Evolutionary conservation across 108 stramenopile genomes (phyloP).

Genomic region (Pelagomonas calceolata): DNA sequence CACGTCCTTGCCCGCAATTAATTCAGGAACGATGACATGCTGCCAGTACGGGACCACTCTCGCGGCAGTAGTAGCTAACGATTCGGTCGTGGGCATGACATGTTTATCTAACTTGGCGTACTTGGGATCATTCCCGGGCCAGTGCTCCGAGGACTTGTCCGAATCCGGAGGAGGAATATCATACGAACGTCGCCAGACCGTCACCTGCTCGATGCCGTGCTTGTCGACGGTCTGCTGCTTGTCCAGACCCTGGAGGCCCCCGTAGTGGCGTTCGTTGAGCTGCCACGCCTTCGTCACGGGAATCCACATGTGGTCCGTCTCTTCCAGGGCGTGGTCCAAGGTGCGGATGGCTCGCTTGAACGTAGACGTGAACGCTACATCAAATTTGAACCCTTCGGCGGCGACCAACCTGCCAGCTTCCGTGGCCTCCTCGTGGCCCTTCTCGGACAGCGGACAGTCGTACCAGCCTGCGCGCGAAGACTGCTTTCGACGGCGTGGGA

Average conservation of each 20-base stretch:
- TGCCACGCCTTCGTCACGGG: slow-evolving; percentile 66
- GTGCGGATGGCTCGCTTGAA: slow-evolving; percentile 74
- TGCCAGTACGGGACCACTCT: slow-evolving; percentile 75
- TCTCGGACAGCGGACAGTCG: slow-evolving; percentile 75
- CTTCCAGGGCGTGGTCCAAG: slow-evolving; percentile 68
- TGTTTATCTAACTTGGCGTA: slow-evolving; percentile 39
- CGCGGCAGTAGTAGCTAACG: slow-evolving; percentile 68
- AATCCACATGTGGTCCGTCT: slow-evolving; percentile 68
- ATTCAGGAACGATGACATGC: slow-evolving; percentile 52
- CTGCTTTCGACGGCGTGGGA: too few species aligned
- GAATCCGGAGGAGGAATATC: slow-evolving; percentile 75
- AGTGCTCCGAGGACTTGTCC: slow-evolving; percentile 48
- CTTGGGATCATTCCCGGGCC: slow-evolving; percentile 71
- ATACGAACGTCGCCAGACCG: slow-evolving; percentile 75
- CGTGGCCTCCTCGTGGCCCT: slow-evolving; percentile 73
- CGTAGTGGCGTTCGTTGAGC: slow-evolving; percentile 83
- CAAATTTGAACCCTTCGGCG: slow-evolving; percentile 56
- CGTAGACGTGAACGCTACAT: slow-evolving; percentile 73
- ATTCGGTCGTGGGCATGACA: slow-evolving; percentile 58
- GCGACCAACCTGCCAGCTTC: slow-evolving; percentile 45
- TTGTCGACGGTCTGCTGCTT: slow-evolving; percentile 87
- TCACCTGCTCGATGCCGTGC: slow-evolving; percentile 79
- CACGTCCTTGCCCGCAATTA: slow-evolving; percentile 66
- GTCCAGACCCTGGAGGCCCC: slow-evolving; percentile 71
- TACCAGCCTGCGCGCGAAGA: too few species aligned